Evolutionary conservation across 2,329 filamentous ascomycete species (phyloP), one percentile per base, ranked within the genome.

Genomic region (Aspergillus persii): DNA sequence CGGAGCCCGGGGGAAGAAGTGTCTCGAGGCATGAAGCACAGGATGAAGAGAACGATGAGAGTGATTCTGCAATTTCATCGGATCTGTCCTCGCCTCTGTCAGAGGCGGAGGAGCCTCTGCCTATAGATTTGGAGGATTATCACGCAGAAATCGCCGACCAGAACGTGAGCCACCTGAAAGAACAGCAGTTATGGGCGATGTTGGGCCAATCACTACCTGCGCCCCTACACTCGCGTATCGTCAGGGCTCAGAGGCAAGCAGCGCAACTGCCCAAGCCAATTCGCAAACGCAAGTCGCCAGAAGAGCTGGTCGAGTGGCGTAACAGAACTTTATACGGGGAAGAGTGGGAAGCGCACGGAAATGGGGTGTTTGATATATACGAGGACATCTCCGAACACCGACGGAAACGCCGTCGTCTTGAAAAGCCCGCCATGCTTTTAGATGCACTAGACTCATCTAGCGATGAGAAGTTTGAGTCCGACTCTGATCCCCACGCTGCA

Each of bases 141-240:
- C 79, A 81, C 62, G 74, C 81, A 23, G 80, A 84, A 56, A 67
- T 69, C 1, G 66, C 83, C 27, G 85, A 87, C 66, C 71, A 71
- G 44, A 65, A 77, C 62, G 70, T 71, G 9, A 80, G 77, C 59
- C 70, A 63, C 48, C 63, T 67, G 23, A 81, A 83, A 64, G 82
- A 86, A 65, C 57, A 68, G 1, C 68, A 68, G 3, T 68, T 86
- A 3, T 80, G 80, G 76, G 61, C 69, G 1, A 57, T 80, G 2
- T 71, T 86, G 2, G 73, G 66, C 7, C 64, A 64, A 18, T 54
- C 67, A 8, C 53, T 55, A 6, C 69, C 70, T 36, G 26, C 60
- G 5, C 27, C 59, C 12, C 50, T 73, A 31, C 59, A 48, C 15
- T 11, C 74, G 29, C 50, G 70, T 49, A 50, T 62, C 62, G 66